phyloP scores from a whole-genome alignment of 306 rosid genomes.

The Corylus avellana region DNA sequence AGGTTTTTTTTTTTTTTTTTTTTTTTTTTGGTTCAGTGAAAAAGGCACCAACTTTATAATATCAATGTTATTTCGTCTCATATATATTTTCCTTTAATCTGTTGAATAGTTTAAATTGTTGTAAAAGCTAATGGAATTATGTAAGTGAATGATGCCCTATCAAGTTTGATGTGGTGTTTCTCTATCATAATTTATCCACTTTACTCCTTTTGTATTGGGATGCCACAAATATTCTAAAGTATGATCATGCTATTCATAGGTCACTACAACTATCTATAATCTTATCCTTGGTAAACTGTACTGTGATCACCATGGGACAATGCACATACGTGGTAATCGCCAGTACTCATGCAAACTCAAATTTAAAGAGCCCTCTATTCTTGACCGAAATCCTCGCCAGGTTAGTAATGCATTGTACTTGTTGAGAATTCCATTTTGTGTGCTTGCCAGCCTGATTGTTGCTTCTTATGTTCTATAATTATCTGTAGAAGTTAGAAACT shows the following conservation, averaged over 20 bases:
- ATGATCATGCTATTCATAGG: slow-evolving; percentile 51
- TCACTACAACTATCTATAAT: slow-evolving; percentile 88
- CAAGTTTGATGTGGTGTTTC: background rate
- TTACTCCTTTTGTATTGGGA: background rate
- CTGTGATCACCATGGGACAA: slow-evolving; percentile 93
- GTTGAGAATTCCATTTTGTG: background rate
- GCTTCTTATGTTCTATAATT: background rate
- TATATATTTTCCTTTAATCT: background rate
- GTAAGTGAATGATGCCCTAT: background rate
- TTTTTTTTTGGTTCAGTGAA: background rate
- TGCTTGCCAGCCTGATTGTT: slow-evolving; percentile 3
- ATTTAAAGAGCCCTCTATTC: slow-evolving; percentile 91
- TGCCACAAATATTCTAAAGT: slow-evolving; percentile 6
- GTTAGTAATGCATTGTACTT: slow-evolving; percentile 43
- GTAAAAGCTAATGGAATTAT: background rate
- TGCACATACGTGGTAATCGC: slow-evolving; percentile 86
- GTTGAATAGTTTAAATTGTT: background rate
- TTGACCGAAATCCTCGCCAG: slow-evolving; percentile 98
- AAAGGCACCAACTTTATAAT: background rate
- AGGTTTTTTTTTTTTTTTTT: too few species aligned
- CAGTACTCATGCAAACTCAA: slow-evolving; percentile 78
- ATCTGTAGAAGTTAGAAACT: slow-evolving; percentile 10
- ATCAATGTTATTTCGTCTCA: background rate
- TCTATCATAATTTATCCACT: background rate
- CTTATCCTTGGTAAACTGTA: slow-evolving; percentile 92